Evolutionary conservation across 179 eudicot species (phyloP), one percentile per base, ranked within the genome.

Genomic region (Corrigiola litoralis): DNA sequence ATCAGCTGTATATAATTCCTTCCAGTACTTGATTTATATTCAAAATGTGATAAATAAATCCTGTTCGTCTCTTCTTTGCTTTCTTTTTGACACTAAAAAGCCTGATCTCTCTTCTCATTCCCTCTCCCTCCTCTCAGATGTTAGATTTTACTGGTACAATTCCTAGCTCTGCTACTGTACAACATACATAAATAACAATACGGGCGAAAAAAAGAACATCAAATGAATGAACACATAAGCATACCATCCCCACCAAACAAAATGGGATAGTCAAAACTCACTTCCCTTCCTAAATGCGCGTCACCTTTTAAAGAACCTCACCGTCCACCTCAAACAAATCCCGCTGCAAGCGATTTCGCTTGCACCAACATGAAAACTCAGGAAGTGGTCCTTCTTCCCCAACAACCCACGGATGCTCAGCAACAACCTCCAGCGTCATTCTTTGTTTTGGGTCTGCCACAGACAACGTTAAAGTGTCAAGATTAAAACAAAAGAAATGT

Each of bases 361-460:
- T 81, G 73, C 96, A 89, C 95, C 98, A 92, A 61, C 98, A 92
- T 20, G 67, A 61, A 64, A 82, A 87, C 38, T 77, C 83, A n/a
- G 96, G 95, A 59, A 89, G 76, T 1, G 90, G 88, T 27, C 95
- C 98, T 5, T 81, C 84, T 66, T 85, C 88, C 56, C 83, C 84
- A 32, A 84, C 63, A 67, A 92, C 83, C 98, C 98, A 92, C 2
- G 88, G 78, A 65, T 89, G 98, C 71, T 73, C 81, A 5, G 95
- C 82, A 45, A 80, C 96, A 60, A 47, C 80, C 59, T 75, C 83
- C 8, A 92, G 73, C 2, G 96, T 83, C 74, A 92, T 16, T 73
- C 98, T 78, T 69, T 81, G 69, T 28, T 29, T 68, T 20, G 96
- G 96, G 59, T 92, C 98, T 89, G 83, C 72, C 75, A 56, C 57